Base-by-base conservation (phyloP, 257 asterid species). In the Galeopsis tetrahit region DNA sequence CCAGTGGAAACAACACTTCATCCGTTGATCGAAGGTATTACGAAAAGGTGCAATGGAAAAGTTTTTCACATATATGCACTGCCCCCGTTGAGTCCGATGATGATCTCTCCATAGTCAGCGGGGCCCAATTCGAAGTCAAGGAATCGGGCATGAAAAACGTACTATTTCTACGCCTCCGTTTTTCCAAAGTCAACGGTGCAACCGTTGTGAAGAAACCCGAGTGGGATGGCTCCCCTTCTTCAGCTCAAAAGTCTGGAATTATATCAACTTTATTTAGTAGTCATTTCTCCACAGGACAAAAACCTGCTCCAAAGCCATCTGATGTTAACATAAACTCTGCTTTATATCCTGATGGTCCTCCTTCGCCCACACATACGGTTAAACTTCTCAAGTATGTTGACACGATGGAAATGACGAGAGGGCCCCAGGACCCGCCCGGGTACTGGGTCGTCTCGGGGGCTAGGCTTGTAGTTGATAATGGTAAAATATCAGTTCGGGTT, bases 401-500 rank as follows among this genome's bases (percentile, higher is more conserved):
- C 81, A 85, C 91, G 2, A 79, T 83, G 1, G 96, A 89, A 80
- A 89, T 89, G 93, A 81, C 75, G 5, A 84, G 96, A 65, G 93
- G 96, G 51, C 93, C 96, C 14, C 91, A 89, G 82, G 87, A 89
- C 70, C 43, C 85, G 2, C 93, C 96, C 0, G 96, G 96, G 9
- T 89, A 89, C 75, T 89, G 96, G 96, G 90, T 87, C 3, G 93
- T 89, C 39, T 89, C 93, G 33, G 96, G 96, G 65, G 96, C 90
- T 44, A 80, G 96, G 82, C 91, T 89, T 64, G 80, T 83, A 1
- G 93, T 85, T 32, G 96, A 89, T 10, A 81, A 71, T 49, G 90
- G 91, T 61, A 85, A 81, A 76, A 84, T 89, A 71, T 89, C 86
- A 3, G 84, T 89, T 17, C 87, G 93, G 15, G 96, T 84, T 7